These are phyloP conservation scores for Penicillium sp. DNA, from an alignment of 2,329 filamentous ascomycete species.

Conservation along the genomic window DNA sequence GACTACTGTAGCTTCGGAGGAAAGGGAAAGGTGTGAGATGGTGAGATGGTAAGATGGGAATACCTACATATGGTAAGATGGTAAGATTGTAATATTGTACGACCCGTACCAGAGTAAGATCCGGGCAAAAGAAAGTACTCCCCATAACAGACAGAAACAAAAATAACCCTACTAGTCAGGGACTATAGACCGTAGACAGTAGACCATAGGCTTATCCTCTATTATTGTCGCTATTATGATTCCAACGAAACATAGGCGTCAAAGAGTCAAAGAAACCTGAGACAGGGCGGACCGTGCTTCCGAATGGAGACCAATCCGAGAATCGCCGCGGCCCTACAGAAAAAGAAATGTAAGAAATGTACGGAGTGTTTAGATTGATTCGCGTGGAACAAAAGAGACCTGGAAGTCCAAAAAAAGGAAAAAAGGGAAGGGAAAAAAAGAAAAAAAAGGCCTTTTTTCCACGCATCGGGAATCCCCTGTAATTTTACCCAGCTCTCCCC, in stretches of 20 bases:
- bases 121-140: not conserved
- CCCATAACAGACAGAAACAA: not conserved
- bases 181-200: not conserved
- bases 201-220: no score
- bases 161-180: not conserved
- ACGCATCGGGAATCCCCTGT: slow-evolving; percentile 17
- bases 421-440: no score
- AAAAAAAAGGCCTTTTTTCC: not conserved
- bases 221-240: not conserved
- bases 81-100: not conserved
- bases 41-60: not conserved
- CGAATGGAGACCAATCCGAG: slow-evolving; percentile 5
- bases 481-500: slow-evolving; percentile 24
- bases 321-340: not conserved
- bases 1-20: slow-evolving; percentile 4
- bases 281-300: slow-evolving; percentile 6
- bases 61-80: not conserved
- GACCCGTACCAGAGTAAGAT: not conserved
- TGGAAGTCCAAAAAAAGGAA: not conserved
- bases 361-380: not conserved
- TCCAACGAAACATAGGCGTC: not conserved
- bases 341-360: not conserved
- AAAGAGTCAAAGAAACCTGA: slow-evolving; percentile 3
- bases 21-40: not conserved
- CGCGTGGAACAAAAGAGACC: not conserved